Evolutionary conservation across 2,329 filamentous ascomycete genomes (phyloP).

Genomic region (Aspergillus pseudotamarii): DNA sequence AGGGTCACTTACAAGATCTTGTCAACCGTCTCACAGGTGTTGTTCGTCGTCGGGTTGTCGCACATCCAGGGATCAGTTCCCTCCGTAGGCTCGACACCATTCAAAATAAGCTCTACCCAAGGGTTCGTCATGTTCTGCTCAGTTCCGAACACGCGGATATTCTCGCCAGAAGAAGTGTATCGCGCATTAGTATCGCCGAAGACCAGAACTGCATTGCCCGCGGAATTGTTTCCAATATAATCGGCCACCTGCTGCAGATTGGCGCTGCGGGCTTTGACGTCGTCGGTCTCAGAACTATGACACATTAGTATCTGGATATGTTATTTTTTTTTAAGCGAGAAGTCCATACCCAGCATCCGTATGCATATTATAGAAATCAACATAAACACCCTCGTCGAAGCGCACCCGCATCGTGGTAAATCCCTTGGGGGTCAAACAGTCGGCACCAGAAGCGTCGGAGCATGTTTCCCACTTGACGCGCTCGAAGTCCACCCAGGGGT

Average conservation of each 20-base stretch:
- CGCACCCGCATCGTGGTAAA: constrained; percentile 67
- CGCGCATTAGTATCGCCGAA: constrained; percentile 68
- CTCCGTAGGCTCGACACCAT: constrained; percentile 50
- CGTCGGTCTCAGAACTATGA: constrained; percentile 49
- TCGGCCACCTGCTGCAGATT: constrained; percentile 63
- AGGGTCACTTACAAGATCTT: constrained; percentile 54
- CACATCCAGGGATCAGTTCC: constrained; percentile 50
- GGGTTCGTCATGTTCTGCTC: constrained; percentile 59
- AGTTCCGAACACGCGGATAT: constrained; percentile 53
- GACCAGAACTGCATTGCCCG: constrained; percentile 64
- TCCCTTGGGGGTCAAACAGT: constrained; percentile 71
- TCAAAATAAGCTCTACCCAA: constrained; percentile 60
- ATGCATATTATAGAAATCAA: constrained; percentile 70
- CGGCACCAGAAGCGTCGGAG: constrained; percentile 56
- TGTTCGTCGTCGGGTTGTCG: constrained; percentile 58
- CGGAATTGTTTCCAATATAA: constrained; percentile 59
- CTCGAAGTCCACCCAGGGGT: constrained; percentile 57
- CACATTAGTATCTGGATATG: neutral
- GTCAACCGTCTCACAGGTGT: constrained; percentile 67
- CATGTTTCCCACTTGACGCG: constrained; percentile 60
- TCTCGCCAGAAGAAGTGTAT: constrained; percentile 61
- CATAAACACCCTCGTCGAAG: constrained; percentile 56
- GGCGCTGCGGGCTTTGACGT: constrained; percentile 58
- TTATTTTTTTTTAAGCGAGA: no score
- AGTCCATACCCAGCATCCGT: constrained; percentile 60